phyloP scores from a whole-genome alignment of 2,329 filamentous ascomycete species.

The Monosporascus cannonballus region DNA sequence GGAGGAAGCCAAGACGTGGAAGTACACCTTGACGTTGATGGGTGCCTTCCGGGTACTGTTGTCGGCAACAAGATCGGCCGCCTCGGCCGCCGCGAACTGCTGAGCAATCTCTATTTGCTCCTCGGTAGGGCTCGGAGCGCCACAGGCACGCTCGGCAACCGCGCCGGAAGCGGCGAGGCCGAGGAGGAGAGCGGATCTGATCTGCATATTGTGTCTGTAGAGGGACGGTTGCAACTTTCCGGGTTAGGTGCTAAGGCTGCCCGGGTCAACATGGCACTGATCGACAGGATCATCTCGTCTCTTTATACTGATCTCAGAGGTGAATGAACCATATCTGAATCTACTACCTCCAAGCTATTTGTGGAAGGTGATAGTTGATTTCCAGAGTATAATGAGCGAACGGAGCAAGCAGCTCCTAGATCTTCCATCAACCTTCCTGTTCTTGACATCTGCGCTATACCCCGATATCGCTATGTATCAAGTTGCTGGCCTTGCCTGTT shows the following conservation, averaged over 20 bases:
- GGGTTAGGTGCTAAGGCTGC: background rate
- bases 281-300: background rate
- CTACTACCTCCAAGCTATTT: background rate
- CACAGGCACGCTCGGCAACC: conserved; percentile 10
- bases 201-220: conserved; percentile 3
- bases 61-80: conserved; percentile 13
- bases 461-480: no score
- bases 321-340: background rate
- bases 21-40: conserved; percentile 32
- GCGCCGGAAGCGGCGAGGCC: conserved; percentile 7
- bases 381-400: background rate
- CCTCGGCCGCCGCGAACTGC: conserved; percentile 20
- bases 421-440: background rate
- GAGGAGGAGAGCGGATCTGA: conserved; percentile 2
- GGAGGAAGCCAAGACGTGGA: conserved; percentile 31
- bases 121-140: conserved; percentile 21
- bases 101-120: conserved; percentile 19
- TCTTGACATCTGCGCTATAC: background rate
- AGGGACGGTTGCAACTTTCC: background rate
- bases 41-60: conserved; percentile 14
- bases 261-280: background rate
- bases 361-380: background rate
- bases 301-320: background rate
- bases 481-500: background rate
- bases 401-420: background rate